Evolutionary conservation across 1,139 yeast genomes (phyloP).

Genomic region (Pichia norvegensis): DNA sequence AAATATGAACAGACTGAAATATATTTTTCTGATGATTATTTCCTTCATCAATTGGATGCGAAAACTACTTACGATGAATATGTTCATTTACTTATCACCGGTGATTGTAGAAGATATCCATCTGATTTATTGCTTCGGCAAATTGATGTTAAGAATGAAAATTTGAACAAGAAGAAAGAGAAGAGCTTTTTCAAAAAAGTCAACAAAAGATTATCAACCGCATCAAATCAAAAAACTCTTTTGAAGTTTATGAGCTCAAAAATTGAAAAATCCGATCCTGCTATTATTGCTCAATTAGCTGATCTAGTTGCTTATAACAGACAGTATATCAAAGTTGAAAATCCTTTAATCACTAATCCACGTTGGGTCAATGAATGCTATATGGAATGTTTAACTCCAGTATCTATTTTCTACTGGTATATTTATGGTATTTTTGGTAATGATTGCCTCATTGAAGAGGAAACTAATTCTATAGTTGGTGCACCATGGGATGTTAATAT

Average conservation of each 20-base stretch:
- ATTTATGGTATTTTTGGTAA: background rate
- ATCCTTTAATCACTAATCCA: background rate
- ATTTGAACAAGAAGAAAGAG: background rate
- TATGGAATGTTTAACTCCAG: background rate
- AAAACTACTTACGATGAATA: slow-evolving; percentile 1
- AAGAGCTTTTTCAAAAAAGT: background rate
- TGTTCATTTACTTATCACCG: background rate
- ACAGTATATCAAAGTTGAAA: background rate
- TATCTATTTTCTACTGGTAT: background rate
- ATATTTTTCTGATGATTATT: slow-evolving; percentile 3
- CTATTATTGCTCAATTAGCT: background rate
- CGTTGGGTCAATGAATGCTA: background rate
- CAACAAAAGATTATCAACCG: background rate
- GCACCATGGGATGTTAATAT: background rate
- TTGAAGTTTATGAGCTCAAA: background rate
- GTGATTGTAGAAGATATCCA: background rate
- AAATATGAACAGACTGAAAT: slow-evolving; percentile 2
- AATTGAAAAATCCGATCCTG: background rate
- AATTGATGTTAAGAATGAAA: background rate
- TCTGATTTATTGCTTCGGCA: background rate
- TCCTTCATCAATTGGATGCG: background rate
- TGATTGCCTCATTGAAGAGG: background rate
- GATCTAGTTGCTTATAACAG: background rate
- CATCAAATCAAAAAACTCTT: too few relatives aligned
- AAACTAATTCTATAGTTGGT: background rate